These are phyloP conservation scores for Kwoniella dendrophila DNA, from an alignment of 768 basidiomycete species.

Conservation along the genomic window DNA sequence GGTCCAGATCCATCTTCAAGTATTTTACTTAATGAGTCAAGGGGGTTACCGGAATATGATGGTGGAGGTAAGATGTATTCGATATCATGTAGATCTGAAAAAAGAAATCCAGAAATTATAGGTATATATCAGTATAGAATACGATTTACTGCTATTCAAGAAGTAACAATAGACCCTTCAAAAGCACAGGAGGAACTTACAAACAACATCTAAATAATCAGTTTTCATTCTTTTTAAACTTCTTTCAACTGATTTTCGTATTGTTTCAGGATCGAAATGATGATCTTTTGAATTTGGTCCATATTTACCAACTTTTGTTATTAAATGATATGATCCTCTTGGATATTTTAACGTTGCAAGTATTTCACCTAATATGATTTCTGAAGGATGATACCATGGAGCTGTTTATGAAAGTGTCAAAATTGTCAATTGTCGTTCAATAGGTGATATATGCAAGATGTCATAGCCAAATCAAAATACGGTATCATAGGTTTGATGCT, in stretches of 20 bases:
- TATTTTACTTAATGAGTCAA: conserved; percentile 25
- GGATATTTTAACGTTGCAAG: conserved; percentile 44
- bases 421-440: neutral
- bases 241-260: conserved; percentile 43
- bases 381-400: conserved; percentile 57
- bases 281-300: conserved; percentile 43
- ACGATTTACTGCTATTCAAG: neutral
- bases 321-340: conserved; percentile 50
- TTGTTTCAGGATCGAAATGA: conserved; percentile 43
- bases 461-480: too few relatives aligned
- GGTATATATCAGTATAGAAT: neutral
- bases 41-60: conserved; percentile 36
- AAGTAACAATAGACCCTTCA: neutral
- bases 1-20: conserved; percentile 9
- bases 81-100: conserved; percentile 57
- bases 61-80: conserved; percentile 47
- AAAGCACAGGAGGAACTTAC: conserved; percentile 36
- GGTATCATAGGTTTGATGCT: too few relatives aligned
- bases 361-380: conserved; percentile 51
- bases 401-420: conserved; percentile 20
- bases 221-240: conserved; percentile 50
- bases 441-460: too few relatives aligned
- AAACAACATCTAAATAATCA: conserved; percentile 55
- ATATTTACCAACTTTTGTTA: conserved; percentile 56
- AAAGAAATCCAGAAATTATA: too few relatives aligned